Conservation (phyloP, 225 moss, liverwort and hornwort species). For the Marchantia polymorpha region DNA sequence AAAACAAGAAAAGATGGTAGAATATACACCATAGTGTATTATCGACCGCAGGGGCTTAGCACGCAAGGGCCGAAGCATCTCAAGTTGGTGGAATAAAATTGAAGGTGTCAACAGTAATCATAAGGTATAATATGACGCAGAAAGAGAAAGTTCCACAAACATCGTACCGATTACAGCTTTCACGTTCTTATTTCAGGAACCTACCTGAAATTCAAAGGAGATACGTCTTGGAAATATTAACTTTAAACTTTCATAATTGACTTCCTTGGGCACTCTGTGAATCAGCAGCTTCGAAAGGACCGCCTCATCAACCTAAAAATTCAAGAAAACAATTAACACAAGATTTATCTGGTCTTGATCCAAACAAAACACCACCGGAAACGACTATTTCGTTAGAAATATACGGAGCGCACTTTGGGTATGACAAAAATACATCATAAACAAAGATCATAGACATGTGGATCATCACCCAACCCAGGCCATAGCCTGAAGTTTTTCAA, state of each 20-base stretch:
- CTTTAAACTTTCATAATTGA: conserved; percentile 4
- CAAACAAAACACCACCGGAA: not conserved
- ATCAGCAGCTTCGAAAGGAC: conserved; percentile 26
- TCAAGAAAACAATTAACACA: not conserved
- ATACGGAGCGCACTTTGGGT: not conserved
- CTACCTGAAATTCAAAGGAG: conserved; percentile 22
- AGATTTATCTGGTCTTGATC: not conserved
- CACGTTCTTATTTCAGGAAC: not conserved
- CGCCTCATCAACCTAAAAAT: conserved; percentile 18
- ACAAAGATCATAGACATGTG: not conserved
- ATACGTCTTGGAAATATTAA: not conserved
- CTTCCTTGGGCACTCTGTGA: conserved; percentile 21
- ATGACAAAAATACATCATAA: not conserved
- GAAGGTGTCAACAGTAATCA: too few relatives aligned
- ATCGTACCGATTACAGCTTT: too few relatives aligned
- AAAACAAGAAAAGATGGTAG: too few relatives aligned
- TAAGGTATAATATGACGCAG: too few relatives aligned
- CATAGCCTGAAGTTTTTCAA: not conserved
- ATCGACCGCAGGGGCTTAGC: too few relatives aligned
- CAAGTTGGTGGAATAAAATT: too few relatives aligned
- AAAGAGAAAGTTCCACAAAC: too few relatives aligned
- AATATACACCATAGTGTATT: too few relatives aligned
- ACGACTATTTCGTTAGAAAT: not conserved
- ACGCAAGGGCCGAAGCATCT: too few relatives aligned
- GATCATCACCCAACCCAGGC: not conserved